phyloP scores from a whole-genome alignment of 495 filamentous ascomycete genomes.

The Tuber magnatum region DNA sequence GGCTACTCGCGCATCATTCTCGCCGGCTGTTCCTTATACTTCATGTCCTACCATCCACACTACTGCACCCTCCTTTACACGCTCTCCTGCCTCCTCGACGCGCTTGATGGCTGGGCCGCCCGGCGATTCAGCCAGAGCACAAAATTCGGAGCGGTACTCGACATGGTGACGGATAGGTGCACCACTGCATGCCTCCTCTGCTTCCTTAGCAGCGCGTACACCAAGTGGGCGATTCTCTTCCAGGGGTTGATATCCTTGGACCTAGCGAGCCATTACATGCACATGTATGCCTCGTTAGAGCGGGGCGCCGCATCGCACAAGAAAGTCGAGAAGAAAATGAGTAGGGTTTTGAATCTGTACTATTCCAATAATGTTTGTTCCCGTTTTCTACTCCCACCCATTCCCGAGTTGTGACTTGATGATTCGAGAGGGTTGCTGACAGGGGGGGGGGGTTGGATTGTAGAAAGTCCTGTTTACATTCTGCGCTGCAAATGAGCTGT shows the following conservation, averaged over 20 bases:
- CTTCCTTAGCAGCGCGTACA: conserved; percentile 85
- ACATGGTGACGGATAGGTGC: conserved; percentile 96
- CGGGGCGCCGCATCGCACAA: conserved; percentile 56
- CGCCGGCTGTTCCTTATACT: conserved; percentile 87
- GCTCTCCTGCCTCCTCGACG: conserved; percentile 87
- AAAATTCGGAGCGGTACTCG: conserved; percentile 87
- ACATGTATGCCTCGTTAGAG: conserved; percentile 64
- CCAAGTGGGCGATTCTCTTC: conserved; percentile 85
- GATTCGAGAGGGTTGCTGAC: background rate
- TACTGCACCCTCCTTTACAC: conserved; percentile 88
- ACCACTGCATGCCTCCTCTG: conserved; percentile 90
- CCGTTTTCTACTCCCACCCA: background rate
- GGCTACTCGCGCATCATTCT: conserved; percentile 86
- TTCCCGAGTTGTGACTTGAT: background rate
- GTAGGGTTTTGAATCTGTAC: conserved; percentile 82
- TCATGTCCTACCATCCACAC: conserved; percentile 94
- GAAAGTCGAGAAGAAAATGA: conserved; percentile 75
- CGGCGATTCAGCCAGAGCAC: conserved; percentile 83
- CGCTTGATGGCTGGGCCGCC: conserved; percentile 84
- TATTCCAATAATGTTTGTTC: conserved; percentile 84
- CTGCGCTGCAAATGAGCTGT: conserved; percentile 85
- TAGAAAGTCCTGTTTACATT: conserved; percentile 86
- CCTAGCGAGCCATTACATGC: conserved; percentile 92
- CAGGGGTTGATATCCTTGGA: conserved; percentile 86
- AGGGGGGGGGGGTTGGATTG: background rate